phyloP scores from a whole-genome alignment of 2,329 filamentous ascomycete genomes.

The Aureobasidium sp. region DNA sequence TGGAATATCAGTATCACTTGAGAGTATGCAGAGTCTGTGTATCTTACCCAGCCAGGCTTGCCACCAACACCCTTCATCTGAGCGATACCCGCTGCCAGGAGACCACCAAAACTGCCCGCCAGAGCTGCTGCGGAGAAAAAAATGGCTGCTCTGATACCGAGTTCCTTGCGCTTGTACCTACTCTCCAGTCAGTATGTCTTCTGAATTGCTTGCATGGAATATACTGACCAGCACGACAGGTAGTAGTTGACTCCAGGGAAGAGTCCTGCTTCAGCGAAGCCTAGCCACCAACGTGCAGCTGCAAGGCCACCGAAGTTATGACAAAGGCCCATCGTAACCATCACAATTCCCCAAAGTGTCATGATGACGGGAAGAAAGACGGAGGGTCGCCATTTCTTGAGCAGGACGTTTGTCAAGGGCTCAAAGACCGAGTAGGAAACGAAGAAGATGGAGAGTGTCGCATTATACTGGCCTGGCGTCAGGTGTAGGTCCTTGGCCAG shows the following conservation, averaged over 20 bases:
- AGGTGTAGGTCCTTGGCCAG: constrained; percentile 53
- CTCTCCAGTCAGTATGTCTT: neutral
- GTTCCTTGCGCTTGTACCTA: constrained; percentile 63
- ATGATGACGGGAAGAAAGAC: constrained; percentile 52
- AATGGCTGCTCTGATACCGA: constrained; percentile 70
- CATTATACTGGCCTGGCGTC: constrained; percentile 55
- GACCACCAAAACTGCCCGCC: constrained; percentile 68
- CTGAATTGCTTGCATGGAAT: too few relatives aligned
- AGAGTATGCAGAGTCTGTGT: too few relatives aligned
- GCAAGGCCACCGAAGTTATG: constrained; percentile 24
- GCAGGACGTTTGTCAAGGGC: constrained; percentile 66
- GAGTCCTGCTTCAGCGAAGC: constrained; percentile 23
- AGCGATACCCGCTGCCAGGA: constrained; percentile 63
- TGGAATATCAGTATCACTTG: neutral
- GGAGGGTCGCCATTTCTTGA: constrained; percentile 68
- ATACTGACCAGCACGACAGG: constrained; percentile 59
- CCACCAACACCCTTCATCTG: constrained; percentile 58
- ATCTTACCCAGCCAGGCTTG: constrained; percentile 22
- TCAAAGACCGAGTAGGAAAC: constrained; percentile 10
- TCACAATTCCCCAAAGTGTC: constrained; percentile 56
- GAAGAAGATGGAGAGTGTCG: constrained; percentile 10
- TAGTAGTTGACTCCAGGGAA: constrained; percentile 75
- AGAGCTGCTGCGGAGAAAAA: constrained; percentile 80
- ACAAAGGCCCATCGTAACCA: constrained; percentile 43
- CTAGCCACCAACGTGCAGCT: constrained; percentile 25